A percentile compares a stretch with the other conserved stretches of the same genome.
phyloP scores from a whole-genome alignment of 1,284 basidiomycete genomes.

The Apiotrichum gracile region DNA sequence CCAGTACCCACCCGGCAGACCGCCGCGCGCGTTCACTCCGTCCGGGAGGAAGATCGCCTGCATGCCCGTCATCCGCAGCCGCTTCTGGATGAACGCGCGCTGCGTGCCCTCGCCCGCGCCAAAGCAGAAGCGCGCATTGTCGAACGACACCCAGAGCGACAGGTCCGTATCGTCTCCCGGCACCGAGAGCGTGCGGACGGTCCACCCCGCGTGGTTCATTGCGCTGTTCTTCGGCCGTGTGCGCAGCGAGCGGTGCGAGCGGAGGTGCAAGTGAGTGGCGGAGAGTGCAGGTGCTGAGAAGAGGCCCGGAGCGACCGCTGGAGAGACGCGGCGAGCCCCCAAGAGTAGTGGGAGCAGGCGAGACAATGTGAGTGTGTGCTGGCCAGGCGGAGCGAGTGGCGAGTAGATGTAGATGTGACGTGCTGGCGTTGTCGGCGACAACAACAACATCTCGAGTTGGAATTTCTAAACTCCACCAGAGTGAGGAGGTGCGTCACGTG shows the following conservation, averaged over 20 bases:
- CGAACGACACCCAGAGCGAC: constrained; percentile 65
- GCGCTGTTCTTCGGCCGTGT: background rate
- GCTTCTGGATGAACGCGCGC: constrained; percentile 64
- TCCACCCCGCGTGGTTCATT: constrained; percentile 30
- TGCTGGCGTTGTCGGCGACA: background rate
- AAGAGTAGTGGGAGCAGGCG: background rate
- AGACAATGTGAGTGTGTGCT: background rate
- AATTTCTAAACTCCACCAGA: background rate
- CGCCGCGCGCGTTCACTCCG: constrained; percentile 55
- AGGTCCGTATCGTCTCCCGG: constrained; percentile 70
- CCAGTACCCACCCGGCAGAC: constrained; percentile 59
- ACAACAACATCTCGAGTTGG: background rate
- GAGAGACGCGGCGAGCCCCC: background rate
- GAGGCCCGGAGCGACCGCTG: background rate
- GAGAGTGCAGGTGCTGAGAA: no score
- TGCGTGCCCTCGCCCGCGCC: constrained; percentile 77
- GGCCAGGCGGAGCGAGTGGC: background rate
- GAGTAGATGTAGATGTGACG: background rate
- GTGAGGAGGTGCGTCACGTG: background rate
- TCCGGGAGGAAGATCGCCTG: constrained; percentile 69
- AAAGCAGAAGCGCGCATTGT: constrained; percentile 74
- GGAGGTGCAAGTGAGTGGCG: no score
- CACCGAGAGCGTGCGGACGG: constrained; percentile 43
- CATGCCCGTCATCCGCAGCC: constrained; percentile 58
- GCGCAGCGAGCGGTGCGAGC: background rate